These are phyloP conservation scores for Blastomyces percursus DNA, from an alignment of 2,329 filamentous ascomycete species.

Conservation along the genomic window DNA sequence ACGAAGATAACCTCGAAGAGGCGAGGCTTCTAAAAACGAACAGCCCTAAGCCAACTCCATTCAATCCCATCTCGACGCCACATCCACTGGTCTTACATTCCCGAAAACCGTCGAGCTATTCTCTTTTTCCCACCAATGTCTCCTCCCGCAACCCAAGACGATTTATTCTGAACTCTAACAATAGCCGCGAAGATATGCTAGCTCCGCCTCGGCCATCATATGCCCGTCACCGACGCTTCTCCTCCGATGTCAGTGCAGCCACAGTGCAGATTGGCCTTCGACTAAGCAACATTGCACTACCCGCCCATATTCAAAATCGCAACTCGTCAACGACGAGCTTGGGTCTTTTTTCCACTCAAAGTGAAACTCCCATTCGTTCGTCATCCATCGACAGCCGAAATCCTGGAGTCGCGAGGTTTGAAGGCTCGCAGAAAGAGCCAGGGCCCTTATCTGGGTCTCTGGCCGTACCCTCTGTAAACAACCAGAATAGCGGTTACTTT, in stretches of 20 bases:
- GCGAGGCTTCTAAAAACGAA: neutral
- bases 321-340: slow-evolving; percentile 3
- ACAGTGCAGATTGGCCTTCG: slow-evolving; percentile 22
- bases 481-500: neutral
- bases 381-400: neutral
- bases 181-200: slow-evolving; percentile 11
- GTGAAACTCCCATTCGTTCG: neutral
- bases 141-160: slow-evolving; percentile 9
- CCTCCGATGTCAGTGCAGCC: slow-evolving; percentile 17
- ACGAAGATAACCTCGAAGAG: neutral
- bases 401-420: neutral
- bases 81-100: neutral
- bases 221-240: slow-evolving; percentile 15
- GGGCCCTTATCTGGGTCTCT: neutral
- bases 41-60: neutral
- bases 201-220: slow-evolving; percentile 15
- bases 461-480: neutral
- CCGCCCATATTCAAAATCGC: neutral
- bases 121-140: slow-evolving; percentile 15
- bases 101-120: slow-evolving; percentile 14
- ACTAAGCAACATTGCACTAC: slow-evolving; percentile 16
- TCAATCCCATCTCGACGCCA: neutral
- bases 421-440: neutral
- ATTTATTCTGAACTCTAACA: slow-evolving; percentile 10
- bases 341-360: neutral